Evolutionary conservation across 2,329 filamentous ascomycete genomes (phyloP), one percentile per base, ranked within the genome.

Genomic region (Diaporthe citri): DNA sequence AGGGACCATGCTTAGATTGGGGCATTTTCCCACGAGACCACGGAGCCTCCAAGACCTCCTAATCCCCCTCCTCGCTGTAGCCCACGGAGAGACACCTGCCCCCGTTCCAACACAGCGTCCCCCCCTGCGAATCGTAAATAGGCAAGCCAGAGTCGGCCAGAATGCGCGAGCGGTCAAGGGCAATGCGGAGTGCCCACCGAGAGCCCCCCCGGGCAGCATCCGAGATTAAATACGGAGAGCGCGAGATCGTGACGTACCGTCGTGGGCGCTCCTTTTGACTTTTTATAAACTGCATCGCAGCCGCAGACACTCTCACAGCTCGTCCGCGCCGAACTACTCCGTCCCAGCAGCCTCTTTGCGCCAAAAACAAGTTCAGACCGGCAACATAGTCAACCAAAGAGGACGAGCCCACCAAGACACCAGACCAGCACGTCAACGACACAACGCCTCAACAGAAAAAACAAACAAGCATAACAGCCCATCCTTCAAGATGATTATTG

Each of bases 171-270:
- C 70, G 70, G 70, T 72, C 70, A 72, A 60, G 70, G 57, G 34
- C 41, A 36, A 36, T 39, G 46, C 41, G 34, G 25, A 51, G 28
- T 64, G 57, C 56, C 56, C 46, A 72, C 56, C 43, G 31, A 36
- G 39, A 59, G 20, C 20, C 48, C 48, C 70, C 70, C 70, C 46
- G 70, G 70, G 9, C 34, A 55, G 20, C 55, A 72, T 55, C 70
- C 70, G 70, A 72, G 57, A 72, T 72, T 72, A 64, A 72, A 72
- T 64, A 34, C 70, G 70, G 70, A 72, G 70, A 72, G 70, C 8
- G 70, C 57, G 57, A 72, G 57, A 60, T 55, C 70, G 70, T 64
- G 70, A 72, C 70, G 70, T 72, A 72, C 70, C 48, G 55, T 43
- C 46, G n/a, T 20, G n/a, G n/a, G 25, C 51, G 34, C 56, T 25